These are phyloP conservation scores for Dendrobium nobile DNA, from an alignment of 106 monocot species.

Conservation along the genomic window DNA sequence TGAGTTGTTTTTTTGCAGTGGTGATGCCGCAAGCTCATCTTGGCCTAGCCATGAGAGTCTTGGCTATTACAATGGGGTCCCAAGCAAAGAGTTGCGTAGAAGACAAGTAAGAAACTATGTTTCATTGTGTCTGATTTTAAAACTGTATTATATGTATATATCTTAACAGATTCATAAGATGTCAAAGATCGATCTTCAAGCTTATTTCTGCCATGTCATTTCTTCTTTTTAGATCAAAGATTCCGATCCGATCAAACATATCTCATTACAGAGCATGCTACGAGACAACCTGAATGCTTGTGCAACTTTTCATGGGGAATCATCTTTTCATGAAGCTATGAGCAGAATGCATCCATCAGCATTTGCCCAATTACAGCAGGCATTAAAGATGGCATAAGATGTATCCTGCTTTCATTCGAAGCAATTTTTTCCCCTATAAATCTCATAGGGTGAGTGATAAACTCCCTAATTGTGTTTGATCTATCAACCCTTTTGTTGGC, in stretches of 20 bases:
- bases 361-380: slow-evolving; percentile 86
- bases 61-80: slow-evolving; percentile 46
- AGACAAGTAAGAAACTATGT: slow-evolving; percentile 45
- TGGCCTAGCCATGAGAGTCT: slow-evolving; percentile 29
- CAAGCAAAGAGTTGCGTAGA: slow-evolving; percentile 74
- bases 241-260: slow-evolving; percentile 83
- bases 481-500: neutral
- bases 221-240: slow-evolving; percentile 59
- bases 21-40: slow-evolving; percentile 52
- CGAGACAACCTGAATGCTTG: slow-evolving; percentile 86
- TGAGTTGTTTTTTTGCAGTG: slow-evolving; percentile 22
- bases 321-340: slow-evolving; percentile 73
- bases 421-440: neutral
- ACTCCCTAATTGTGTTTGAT: too few species aligned
- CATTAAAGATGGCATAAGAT: slow-evolving; percentile 63
- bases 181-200: too few species aligned
- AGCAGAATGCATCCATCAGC: slow-evolving; percentile 89
- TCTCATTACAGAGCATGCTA: slow-evolving; percentile 72
- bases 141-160: neutral
- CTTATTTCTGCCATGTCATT: neutral
- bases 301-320: slow-evolving; percentile 74
- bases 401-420: neutral
- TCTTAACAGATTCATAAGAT: too few species aligned
- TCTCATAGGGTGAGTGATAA: neutral
- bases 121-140: neutral